Evolutionary conservation across 75 land plant genomes (phyloP), one percentile per base, ranked within the genome.

Genomic region (Cunninghamia lanceolata): DNA sequence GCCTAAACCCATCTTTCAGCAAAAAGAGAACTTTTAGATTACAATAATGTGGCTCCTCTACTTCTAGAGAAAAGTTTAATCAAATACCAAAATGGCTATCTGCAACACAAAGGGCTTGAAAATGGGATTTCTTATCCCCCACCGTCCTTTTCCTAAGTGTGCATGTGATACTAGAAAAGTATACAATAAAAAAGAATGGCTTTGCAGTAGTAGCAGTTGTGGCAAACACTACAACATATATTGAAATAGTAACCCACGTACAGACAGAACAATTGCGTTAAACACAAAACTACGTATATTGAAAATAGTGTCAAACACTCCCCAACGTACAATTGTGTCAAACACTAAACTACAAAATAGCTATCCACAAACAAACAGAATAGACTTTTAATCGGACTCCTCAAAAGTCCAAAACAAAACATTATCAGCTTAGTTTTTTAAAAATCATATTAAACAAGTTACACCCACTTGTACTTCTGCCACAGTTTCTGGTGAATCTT

Each of bases 131-230:
- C 42, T 42, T 78, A 78, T 78, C n/a, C 17, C 21, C 45, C 14
- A 39, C 43, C 7, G 30, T 78, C 82, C n/a, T 42, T 78, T 78
- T 42, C 25, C 47, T 78, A 25, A 78, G 82, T n/a, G 11, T 39
- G 82, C 82, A 78, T 42, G 82, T 78, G 82, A 78, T 45, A 42
- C 82, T 78, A 30, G 13, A 78, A 78, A 78, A 78, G 82, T 78
- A 39, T 25, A 42, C 8, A 68, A 6, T 30, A 9, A n/a, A 68
- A 68, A 68, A n/a, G 8, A 68, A 68, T 1, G 32, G 47, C 46
- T 78, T 21, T 78, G 82, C 46, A 39, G n/a, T 78, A 42, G 82
- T 42, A 42, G 9, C 82, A n/a, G 0, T 7, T 68, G 73, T 68
- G 8, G 10, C 5, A 54, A 16, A 54, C 73, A 68, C 70, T 45